phyloP scores from a whole-genome alignment of 805 yeast genomes.

The Zygoascus biomembranicola region DNA sequence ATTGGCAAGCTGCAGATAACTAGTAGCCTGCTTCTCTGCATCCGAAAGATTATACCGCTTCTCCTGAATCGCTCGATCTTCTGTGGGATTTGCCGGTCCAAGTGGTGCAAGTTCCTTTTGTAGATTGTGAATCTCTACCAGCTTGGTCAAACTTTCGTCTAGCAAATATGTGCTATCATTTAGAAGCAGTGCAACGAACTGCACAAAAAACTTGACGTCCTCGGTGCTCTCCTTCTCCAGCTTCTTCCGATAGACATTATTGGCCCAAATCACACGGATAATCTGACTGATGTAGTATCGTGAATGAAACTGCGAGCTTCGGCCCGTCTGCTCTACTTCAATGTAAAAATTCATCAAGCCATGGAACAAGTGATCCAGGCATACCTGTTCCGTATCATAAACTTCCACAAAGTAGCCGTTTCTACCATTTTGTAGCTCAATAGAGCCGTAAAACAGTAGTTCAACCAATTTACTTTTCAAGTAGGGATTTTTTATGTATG shows the following conservation, averaged over 20 bases:
- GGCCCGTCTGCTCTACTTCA: conserved; percentile 92
- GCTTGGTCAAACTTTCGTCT: conserved; percentile 80
- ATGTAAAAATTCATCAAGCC: conserved; percentile 86
- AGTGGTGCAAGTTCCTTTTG: conserved; percentile 46
- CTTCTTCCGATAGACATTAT: conserved; percentile 58
- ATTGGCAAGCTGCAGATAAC: conserved; percentile 74
- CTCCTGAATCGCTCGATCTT: conserved; percentile 39
- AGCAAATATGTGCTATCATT: conserved; percentile 88
- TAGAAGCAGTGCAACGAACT: conserved; percentile 89
- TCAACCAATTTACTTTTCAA: conserved; percentile 80
- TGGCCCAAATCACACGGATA: conserved; percentile 75
- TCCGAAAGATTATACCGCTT: conserved; percentile 45
- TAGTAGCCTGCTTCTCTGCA: conserved; percentile 70
- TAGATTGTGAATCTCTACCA: conserved; percentile 66
- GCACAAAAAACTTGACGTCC: conserved; percentile 76
- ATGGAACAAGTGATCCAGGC: conserved; percentile 60
- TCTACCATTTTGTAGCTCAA: conserved; percentile 34
- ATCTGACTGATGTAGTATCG: conserved; percentile 81
- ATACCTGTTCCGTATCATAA: conserved; percentile 55
- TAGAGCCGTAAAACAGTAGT: conserved; percentile 60
- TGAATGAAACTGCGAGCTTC: conserved; percentile 85
- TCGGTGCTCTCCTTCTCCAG: conserved; percentile 57
- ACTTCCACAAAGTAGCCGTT: conserved; percentile 63
- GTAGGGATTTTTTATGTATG: conserved; percentile 80
- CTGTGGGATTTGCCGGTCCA: conserved; percentile 30